Conservation (phyloP, 2,329 filamentous ascomycete genomes). For the Monascus ruber region DNA sequence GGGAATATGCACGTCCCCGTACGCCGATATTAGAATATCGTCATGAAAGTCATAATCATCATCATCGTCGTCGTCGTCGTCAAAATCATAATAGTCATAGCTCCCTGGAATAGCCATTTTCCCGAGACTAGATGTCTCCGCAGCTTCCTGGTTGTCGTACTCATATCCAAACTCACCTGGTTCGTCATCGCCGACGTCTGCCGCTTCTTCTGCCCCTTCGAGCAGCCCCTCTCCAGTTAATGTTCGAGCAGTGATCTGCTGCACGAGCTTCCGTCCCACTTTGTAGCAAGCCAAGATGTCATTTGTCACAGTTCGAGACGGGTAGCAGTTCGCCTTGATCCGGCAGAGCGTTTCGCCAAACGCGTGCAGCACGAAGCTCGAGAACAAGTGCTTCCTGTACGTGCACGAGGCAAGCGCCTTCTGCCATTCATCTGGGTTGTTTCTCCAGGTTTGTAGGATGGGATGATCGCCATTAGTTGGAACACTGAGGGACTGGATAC, state of each 20-base stretch:
- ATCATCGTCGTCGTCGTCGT: too few relatives aligned
- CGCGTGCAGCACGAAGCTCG: conserved; percentile 18
- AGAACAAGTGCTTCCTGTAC: conserved; percentile 14
- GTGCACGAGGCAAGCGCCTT: conserved; percentile 28
- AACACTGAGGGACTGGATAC: conserved; percentile 18
- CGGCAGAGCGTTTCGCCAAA: conserved; percentile 23
- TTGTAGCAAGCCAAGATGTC: conserved; percentile 19
- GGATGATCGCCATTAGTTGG: conserved; percentile 20
- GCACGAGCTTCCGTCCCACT: conserved; percentile 20
- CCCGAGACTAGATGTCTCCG: too few relatives aligned
- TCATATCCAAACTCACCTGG: conserved; percentile 14
- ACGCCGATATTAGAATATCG: too few relatives aligned
- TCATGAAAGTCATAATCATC: too few relatives aligned
- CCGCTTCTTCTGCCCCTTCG: background rate
- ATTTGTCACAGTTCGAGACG: conserved; percentile 16
- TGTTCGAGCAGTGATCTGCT: conserved; percentile 10
- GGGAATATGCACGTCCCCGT: too few relatives aligned
- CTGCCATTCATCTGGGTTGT: conserved; percentile 19
- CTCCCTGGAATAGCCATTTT: too few relatives aligned
- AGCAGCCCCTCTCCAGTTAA: conserved; percentile 4
- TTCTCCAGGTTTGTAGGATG: conserved; percentile 23
- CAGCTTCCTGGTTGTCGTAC: conserved; percentile 7
- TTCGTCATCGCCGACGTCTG: conserved; percentile 4
- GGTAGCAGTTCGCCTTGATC: conserved; percentile 16
- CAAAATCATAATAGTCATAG: too few relatives aligned